Percentiles rank a stretch among this genome's conserved stretches.
Evolutionary conservation across 257 asterid species (phyloP).

Genomic region (Handroanthus guayacan): DNA sequence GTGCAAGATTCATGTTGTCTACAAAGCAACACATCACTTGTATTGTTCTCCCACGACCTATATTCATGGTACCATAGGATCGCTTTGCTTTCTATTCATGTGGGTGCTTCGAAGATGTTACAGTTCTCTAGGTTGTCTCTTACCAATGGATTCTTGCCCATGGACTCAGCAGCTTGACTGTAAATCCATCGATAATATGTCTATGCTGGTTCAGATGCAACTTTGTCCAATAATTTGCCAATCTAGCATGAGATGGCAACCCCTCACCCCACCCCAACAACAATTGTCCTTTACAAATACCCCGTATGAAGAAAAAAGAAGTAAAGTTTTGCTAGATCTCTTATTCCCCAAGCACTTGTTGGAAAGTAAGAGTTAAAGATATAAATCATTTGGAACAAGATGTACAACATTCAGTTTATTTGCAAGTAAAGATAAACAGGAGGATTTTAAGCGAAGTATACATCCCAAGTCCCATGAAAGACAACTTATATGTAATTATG

Average conservation of each 20-base stretch:
- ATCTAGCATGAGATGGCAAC: not conserved
- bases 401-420: not conserved
- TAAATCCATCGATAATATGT: not conserved
- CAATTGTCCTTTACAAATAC: not conserved
- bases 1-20: no score
- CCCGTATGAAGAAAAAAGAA: not conserved
- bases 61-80: no score
- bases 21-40: no score
- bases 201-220: not conserved
- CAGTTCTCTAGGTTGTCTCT: no score
- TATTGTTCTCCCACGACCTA: no score
- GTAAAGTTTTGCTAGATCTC: no score
- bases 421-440: not conserved
- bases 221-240: not conserved
- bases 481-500: not conserved
- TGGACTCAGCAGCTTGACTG: no score
- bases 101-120: no score
- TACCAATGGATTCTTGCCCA: no score
- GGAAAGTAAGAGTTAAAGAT: no score
- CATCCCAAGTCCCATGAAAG: conserved; percentile 2
- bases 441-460: conserved; percentile 13
- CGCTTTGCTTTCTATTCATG: no score
- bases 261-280: not conserved
- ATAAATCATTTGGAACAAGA: not conserved
- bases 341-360: no score